Conservation (phyloP, 257 asterid species). For the Cynanchum wilfordii region DNA sequence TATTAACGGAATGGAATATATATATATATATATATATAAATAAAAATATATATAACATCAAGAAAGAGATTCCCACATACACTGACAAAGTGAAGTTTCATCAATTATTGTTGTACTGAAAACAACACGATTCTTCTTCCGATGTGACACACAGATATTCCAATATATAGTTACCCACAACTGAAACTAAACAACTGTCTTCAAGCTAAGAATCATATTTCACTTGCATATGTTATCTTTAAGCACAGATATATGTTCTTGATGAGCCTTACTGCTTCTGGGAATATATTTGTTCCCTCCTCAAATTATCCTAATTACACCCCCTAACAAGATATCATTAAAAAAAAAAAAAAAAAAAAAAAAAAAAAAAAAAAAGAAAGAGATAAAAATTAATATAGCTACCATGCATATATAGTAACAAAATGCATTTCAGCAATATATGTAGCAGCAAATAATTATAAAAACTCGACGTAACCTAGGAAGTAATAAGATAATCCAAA, state of each 20-base stretch:
- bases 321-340: no score
- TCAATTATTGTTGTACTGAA: slow-evolving; percentile 49
- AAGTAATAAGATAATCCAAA: not conserved
- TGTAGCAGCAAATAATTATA: not conserved
- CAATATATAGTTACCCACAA: slow-evolving; percentile 22
- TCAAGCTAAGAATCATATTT: slow-evolving; percentile 33
- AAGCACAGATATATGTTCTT: not conserved
- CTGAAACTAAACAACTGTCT: slow-evolving; percentile 20
- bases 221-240: slow-evolving; percentile 23
- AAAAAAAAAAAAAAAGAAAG: no score
- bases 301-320: not conserved
- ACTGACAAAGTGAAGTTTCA: slow-evolving; percentile 45
- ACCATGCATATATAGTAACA: not conserved
- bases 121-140: slow-evolving; percentile 53
- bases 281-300: not conserved
- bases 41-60: slow-evolving; percentile 38
- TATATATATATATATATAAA: slow-evolving; percentile 15
- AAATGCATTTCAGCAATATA: not conserved
- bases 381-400: not conserved
- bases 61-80: slow-evolving; percentile 59
- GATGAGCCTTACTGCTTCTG: not conserved
- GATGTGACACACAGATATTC: slow-evolving; percentile 50
- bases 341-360: no score
- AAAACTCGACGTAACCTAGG: not conserved
- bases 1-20: slow-evolving; percentile 10